Evolutionary conservation across 164 flowering plant species (phyloP), one percentile per base, ranked within the genome.

Genomic region (Tetracentron sinense): DNA sequence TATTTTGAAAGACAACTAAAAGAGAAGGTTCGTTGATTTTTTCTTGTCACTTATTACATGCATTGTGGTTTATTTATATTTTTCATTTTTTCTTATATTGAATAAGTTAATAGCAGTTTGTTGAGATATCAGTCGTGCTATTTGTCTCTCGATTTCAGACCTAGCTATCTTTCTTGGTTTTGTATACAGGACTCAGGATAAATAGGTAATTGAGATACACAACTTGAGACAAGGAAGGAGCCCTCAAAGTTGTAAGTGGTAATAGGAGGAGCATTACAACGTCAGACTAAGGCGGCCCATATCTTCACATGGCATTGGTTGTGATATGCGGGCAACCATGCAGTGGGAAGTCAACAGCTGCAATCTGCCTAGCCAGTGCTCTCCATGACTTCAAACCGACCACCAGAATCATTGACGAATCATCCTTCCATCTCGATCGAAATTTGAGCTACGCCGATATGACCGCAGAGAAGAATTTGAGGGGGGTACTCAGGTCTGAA

Each of bases 241-340:
- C 44, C 14, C 11, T 38, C 14, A 1, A 10, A 3, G 8, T 33
- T 38, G 1, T 38, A 38, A 38, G 44, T 38, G n/a, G n/a, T 38
- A 38, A 10, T 38, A 38, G 44, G 14, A 16, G 14, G 44, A 4
- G 8, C 5, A 38, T 8, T 38, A 38, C 2, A 3, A 38, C 44
- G 14, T 10, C 8, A 16, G 14, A 3, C 14, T 38, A 38, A 38
- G 44, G 14, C 8, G 44, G 10, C 61, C 23, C 19, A n/a, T n/a
- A n/a, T 47, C 28, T 56, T 12, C 26, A 57, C 65, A 92, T 91
- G 99, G 99, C 99, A 42, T 66, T 94, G 74, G 97, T 94, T 58
- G 96, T 94, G 19, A 85, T 91, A n/a, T 91, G 96, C 67, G 99
- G 99, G 48, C 97, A 94, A 64, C 99, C 99, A 25, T 86, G 97